Base-by-base conservation (phyloP, 1,284 basidiomycete species). In the Cutaneotrichosporon mucoides region DNA sequence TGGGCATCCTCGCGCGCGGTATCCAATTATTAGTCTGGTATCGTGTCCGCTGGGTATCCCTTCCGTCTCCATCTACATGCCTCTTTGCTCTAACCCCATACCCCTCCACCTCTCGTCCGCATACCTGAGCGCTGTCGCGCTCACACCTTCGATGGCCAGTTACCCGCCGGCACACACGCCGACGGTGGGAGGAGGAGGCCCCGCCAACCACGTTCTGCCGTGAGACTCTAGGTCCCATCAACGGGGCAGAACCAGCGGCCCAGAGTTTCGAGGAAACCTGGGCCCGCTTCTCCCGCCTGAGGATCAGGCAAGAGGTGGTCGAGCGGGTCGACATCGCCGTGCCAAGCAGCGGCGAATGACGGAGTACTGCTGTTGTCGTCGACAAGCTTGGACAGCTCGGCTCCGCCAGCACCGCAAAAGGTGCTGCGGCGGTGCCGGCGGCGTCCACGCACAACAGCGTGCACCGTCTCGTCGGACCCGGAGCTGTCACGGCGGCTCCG, bases 241-340 rank as follows among this genome's bases (percentile, higher is more conserved):
- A 59, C 47, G 12, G 59, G 59, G 46, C 59, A 60, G 50, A 60
- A 37, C 12, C 56, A 47, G 34, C 51, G 49, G 44, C 59, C 59
- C 15, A 60, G 55, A 35, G 37, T 40, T 7, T 38, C 16, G n/a
- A 60, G 42, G 34, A 56, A 35, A 6, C 57, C 59, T 40, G 38
- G 51, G 34, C 35, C 41, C 4, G 10, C 36, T n/a, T 38, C 34
- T 8, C 38, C 55, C 10, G 45, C 47, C n/a, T 33, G 49, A 4
- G 54, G 37, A 9, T 60, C 59, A 10, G 59, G 59, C 12, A 52
- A 49, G 45, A 60, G 35, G 15, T 41, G 16, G 45, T 56, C 54
- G 54, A 60, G 59, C 10, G 59, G 53, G 44, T 60, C 59, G 11
- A 16, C 33, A 40, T 60, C 53, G 33, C 47, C 47, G 38, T 34